Percentiles rank a stretch among this genome's conserved stretches.
phyloP scores from a whole-genome alignment of 2,329 filamentous ascomycete genomes.

The Ciborinia camelliae region DNA sequence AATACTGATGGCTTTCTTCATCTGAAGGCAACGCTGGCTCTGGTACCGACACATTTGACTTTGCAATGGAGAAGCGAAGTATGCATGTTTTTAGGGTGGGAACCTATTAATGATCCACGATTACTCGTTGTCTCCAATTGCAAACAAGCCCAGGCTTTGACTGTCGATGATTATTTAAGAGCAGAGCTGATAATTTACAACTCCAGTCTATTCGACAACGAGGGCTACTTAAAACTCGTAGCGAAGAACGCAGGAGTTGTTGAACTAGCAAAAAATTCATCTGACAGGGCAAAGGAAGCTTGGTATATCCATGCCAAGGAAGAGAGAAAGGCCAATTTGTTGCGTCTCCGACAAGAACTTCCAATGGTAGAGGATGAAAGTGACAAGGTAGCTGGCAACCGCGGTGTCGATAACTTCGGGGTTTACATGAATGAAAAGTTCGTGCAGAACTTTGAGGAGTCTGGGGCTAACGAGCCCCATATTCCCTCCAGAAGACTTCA shows the following conservation, averaged over 20 bases:
- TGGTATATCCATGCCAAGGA: background rate
- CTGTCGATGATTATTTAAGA: slow-evolving; percentile 6
- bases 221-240: background rate
- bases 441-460: background rate
- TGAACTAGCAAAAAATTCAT: background rate
- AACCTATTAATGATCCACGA: background rate
- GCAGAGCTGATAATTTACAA: background rate
- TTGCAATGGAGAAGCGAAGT: slow-evolving; percentile 55
- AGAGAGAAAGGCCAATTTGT: background rate
- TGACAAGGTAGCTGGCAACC: background rate
- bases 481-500: background rate
- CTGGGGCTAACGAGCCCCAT: slow-evolving; percentile 1
- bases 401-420: background rate
- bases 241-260: background rate
- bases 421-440: background rate
- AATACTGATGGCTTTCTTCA: slow-evolving; percentile 30
- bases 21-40: slow-evolving; percentile 55
- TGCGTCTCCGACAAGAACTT: background rate
- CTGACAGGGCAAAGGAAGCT: background rate
- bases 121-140: slow-evolving; percentile 44
- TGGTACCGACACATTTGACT: slow-evolving; percentile 54
- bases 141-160: slow-evolving; percentile 1
- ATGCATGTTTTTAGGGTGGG: slow-evolving; percentile 37
- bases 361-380: background rate
- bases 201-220: background rate